A percentile compares a stretch with the other conserved stretches of the same genome.
phyloP scores from a whole-genome alignment of 805 yeast genomes.

The Groenewaldozyma tartarivorans region DNA sequence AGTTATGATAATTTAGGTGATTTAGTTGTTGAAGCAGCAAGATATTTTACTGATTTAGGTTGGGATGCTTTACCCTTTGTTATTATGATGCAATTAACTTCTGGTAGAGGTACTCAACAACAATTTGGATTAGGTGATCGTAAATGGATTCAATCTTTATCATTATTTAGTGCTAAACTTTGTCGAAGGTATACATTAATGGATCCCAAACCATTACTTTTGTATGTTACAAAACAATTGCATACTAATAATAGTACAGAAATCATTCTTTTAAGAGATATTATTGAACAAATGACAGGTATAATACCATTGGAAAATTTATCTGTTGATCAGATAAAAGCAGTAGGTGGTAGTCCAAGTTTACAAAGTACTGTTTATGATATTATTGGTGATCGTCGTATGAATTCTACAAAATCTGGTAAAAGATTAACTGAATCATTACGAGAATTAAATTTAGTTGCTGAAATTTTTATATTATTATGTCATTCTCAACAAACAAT shows the following conservation, averaged over 20 bases:
- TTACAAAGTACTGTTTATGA: constrained; percentile 45
- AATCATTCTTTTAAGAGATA: constrained; percentile 54
- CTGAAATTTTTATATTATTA: constrained; percentile 60
- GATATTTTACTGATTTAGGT: constrained; percentile 62
- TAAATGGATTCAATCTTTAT: constrained; percentile 74
- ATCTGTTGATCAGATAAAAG: constrained; percentile 52
- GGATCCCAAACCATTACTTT: constrained; percentile 53
- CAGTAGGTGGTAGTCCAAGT: constrained; percentile 55
- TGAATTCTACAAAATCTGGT: constrained; percentile 39
- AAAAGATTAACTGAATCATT: constrained; percentile 39
- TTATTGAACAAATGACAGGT: constrained; percentile 70
- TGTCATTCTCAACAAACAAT: constrained; percentile 37
- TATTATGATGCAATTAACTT: constrained; percentile 57
- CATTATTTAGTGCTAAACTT: constrained; percentile 68
- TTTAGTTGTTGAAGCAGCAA: constrained; percentile 68
- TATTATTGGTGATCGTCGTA: constrained; percentile 53
- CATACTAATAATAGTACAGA: constrained; percentile 51
- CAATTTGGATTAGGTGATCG: constrained; percentile 71
- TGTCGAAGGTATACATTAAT: constrained; percentile 47
- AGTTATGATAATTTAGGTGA: constrained; percentile 81
- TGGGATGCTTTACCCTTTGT: constrained; percentile 82
- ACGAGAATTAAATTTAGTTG: constrained; percentile 31
- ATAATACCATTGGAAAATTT: constrained; percentile 60
- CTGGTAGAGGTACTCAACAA: constrained; percentile 60
- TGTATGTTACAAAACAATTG: constrained; percentile 52